Percentiles rank a stretch among this genome's conserved stretches.
These are phyloP conservation scores for Tricholoma sp. DNA, from an alignment of 768 basidiomycete species.

Conservation along the genomic window DNA sequence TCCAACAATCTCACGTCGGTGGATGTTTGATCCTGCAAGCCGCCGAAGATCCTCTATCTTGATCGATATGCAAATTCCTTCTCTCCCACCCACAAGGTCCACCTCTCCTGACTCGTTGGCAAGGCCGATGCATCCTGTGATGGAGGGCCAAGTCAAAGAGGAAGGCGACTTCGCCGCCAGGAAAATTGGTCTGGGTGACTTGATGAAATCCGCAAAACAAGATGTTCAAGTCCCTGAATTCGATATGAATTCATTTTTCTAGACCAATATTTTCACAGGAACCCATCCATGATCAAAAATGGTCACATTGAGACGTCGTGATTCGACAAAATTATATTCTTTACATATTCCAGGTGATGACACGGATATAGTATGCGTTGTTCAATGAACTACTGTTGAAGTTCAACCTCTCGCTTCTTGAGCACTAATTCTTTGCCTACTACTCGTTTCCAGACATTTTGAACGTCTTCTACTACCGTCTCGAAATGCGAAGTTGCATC, in stretches of 20 bases:
- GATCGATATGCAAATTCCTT: slow-evolving; percentile 83
- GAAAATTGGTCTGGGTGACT: slow-evolving; percentile 70
- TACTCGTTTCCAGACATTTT: slow-evolving; percentile 92
- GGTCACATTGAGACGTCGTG: neutral
- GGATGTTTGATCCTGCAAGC: slow-evolving; percentile 45
- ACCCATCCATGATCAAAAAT: neutral
- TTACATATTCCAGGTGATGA: slow-evolving; percentile 9
- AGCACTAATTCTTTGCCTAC: slow-evolving; percentile 72
- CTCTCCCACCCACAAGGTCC: slow-evolving; percentile 51
- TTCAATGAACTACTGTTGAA: slow-evolving; percentile 36
- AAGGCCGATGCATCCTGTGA: slow-evolving; percentile 13
- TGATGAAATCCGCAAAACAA: slow-evolving; percentile 90
- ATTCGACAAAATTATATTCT: neutral
- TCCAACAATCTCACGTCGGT: slow-evolving; percentile 38
- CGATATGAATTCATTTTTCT: slow-evolving; percentile 73
- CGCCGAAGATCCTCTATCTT: slow-evolving; percentile 70
- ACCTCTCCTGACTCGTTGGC: slow-evolving; percentile 40
- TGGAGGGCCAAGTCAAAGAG: slow-evolving; percentile 38
- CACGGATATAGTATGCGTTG: slow-evolving; percentile 1
- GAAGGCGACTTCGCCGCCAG: slow-evolving; percentile 57
- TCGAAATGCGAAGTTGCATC: slow-evolving; percentile 99
- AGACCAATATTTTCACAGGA: slow-evolving; percentile 22
- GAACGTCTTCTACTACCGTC: slow-evolving; percentile 96
- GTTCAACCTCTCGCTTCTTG: slow-evolving; percentile 80
- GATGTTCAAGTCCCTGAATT: slow-evolving; percentile 85